These are phyloP conservation scores for Turnera subulata DNA, from an alignment of 345 rosid genomes.

Conservation along the genomic window DNA sequence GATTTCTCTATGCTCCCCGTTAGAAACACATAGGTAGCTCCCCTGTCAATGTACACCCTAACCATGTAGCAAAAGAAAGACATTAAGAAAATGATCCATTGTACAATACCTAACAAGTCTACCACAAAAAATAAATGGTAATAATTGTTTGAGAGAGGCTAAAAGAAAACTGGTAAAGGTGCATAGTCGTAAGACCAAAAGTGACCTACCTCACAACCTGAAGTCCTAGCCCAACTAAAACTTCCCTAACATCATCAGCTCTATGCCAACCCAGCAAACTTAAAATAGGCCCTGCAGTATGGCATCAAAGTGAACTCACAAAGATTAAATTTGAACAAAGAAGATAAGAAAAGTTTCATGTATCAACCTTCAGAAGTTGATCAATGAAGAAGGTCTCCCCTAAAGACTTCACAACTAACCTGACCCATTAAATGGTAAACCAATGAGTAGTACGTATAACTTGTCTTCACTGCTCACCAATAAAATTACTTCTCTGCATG, in stretches of 20 bases:
- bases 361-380: conserved; percentile 13
- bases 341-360: conserved; percentile 6
- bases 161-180: not conserved
- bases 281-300: conserved; percentile 51
- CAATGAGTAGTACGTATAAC: conserved; percentile 66
- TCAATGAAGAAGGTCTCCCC: conserved; percentile 13
- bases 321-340: conserved; percentile 16
- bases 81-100: conserved; percentile 17
- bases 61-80: conserved; percentile 10
- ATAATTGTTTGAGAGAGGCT: too few species aligned
- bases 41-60: conserved; percentile 54
- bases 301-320: conserved; percentile 25
- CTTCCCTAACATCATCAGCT: conserved; percentile 65
- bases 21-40: conserved; percentile 56
- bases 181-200: conserved; percentile 9
- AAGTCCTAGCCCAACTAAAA: conserved; percentile 74
- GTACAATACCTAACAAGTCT: too few species aligned
- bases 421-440: conserved; percentile 52
- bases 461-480: conserved; percentile 58
- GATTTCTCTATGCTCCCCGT: conserved; percentile 67
- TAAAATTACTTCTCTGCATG: conserved; percentile 75
- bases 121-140: too few species aligned
- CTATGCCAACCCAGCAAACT: conserved; percentile 62
- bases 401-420: conserved; percentile 47
- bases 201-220: conserved; percentile 76